Base-by-base conservation (phyloP, 345 rosid genomes). In the Sapria himalayana region DNA sequence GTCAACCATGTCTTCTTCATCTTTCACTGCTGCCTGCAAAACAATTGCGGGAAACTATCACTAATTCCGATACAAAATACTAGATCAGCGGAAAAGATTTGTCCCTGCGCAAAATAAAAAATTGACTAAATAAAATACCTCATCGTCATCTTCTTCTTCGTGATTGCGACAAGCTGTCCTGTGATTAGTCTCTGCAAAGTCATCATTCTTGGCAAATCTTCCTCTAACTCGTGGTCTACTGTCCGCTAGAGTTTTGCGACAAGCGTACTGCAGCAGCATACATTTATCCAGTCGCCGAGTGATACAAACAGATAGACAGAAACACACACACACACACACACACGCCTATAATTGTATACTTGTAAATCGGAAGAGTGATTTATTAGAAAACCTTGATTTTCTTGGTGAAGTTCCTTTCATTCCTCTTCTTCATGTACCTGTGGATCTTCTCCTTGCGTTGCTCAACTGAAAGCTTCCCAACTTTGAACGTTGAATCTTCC, bases 171-270 rank as follows among this genome's bases (percentile, higher is more conserved):
- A 58, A 43, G 54, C 55, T 37, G 62, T 62, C 44, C 72, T 63
- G 7, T 38, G 55, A n/a, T n/a, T n/a, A 39, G 45, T 63, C 23
- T 81, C 89, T 37, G 77, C 71, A 16, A 67, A 75, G 3, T 81
- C 92, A 34, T 85, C 85, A 27, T 81, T 85, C 63, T 72, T 89
- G 0, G 98, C 98, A 45, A 89, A 89, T 55, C 98, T 69, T 59
- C 98, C 94, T 49, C 93, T 61, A 0, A 89, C 93, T 55, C 94
- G 64, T 12, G 94, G 98, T 34, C 93, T 57, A 62, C 93, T 89
- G 47, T 89, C 93, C 21, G 94, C 98, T 29, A 89, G 64, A 25
- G 81, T 76, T 61, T 89, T 89, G 43, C 94, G 65, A 64, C 98
- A 89, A 2, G 93, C 98, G 40, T 89, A 89, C 94, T 89, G 61